Evolutionary conservation across 805 yeast genomes (phyloP), one percentile per base, ranked within the genome.

Genomic region (Teunomyces gatunensis): DNA sequence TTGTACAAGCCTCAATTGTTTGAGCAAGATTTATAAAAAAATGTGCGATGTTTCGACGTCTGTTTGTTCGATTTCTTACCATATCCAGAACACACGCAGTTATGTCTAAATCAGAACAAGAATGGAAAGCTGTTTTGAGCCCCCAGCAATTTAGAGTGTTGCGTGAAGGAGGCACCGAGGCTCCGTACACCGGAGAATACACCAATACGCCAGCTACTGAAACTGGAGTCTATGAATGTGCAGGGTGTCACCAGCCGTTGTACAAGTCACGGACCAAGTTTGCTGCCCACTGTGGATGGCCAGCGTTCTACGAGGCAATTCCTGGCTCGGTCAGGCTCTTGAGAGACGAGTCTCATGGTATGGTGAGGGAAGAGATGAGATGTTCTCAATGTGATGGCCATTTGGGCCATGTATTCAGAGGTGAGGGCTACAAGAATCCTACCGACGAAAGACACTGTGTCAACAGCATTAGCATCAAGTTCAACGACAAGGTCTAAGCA

Each of bases 271-370:
- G 77, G 28, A 79, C 96, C 3, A 92, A 94, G 65, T 94, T 94
- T 58, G 84, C 85, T 48, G 81, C 96, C 10, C 89, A 89, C 46
- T 94, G 99, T 66, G 99, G 99, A 2, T 94, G 99, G 99, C 99
- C 99, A 1, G 91, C 97, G 0, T 94, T 94, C 66, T 92, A 85
- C 65, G 86, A 89, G 48, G 97, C 96, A 0, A 71, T 88, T 34
- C 95, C 96, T 0, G 91, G 90, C 0, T 76, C 96, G 5, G 76
- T 94, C 34, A 75, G 66, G 17, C 73, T 85, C 10, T 67, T 77
- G 49, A 75, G 71, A 15, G 99, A 94, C 64, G 58, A 48, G 0
- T 65, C 84, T 6, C 67, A 70, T 43, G 98, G 98, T 0, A 90
- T 86, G 94, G 73, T 71, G 11, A 77, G 99, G 52, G 88, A 83